A percentile compares a stretch with the other conserved stretches of the same genome.
Conservation (phyloP, 257 asterid genomes). For the Perilla frutescens region DNA sequence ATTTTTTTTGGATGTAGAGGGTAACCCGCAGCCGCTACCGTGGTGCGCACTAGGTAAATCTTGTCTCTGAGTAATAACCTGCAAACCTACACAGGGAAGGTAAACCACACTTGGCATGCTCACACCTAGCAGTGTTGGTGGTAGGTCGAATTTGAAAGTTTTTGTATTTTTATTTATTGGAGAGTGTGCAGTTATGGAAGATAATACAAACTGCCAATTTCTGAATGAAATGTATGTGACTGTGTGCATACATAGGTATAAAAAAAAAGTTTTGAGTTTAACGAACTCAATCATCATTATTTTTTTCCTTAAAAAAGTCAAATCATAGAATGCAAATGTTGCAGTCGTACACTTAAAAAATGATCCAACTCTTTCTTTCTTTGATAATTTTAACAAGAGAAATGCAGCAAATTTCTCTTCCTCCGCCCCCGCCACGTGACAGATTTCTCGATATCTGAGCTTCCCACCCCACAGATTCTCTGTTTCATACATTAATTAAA, state of each 20-base stretch:
- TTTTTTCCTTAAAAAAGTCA: constrained; percentile 17
- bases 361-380: neutral
- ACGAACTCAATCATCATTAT: constrained; percentile 40
- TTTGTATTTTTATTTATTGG: neutral
- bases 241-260: constrained; percentile 26
- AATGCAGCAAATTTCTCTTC: constrained; percentile 27
- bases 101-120: too few species aligned
- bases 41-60: too few species aligned
- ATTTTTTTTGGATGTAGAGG: too few species aligned
- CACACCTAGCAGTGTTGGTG: too few species aligned
- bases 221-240: neutral
- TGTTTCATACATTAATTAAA: constrained; percentile 2
- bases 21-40: too few species aligned
- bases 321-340: neutral
- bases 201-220: neutral
- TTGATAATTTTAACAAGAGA: constrained; percentile 1
- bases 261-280: constrained; percentile 33
- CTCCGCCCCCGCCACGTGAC: constrained; percentile 64
- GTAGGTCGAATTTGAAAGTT: too few species aligned
- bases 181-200: neutral
- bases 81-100: too few species aligned
- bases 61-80: too few species aligned
- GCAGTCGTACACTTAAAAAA: constrained; percentile 2
- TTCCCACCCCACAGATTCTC: constrained; percentile 33
- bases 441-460: constrained; percentile 53